Base-by-base conservation (phyloP, 2,329 filamentous ascomycete species). In the Elsinoe necatrix region DNA sequence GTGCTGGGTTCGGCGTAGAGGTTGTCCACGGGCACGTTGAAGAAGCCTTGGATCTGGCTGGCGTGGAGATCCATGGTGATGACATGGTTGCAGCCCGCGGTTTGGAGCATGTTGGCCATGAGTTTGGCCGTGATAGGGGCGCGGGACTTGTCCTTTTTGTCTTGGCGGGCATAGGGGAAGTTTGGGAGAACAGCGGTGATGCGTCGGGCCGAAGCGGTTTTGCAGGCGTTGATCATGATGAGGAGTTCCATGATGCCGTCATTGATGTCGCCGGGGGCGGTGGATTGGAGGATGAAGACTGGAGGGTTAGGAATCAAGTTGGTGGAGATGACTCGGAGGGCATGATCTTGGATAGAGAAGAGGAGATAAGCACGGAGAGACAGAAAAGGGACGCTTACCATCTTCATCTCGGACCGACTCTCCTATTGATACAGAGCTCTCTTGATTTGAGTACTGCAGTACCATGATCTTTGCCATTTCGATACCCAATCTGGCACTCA, bases 31-130 rank as follows among this genome's bases (percentile, higher is more conserved):
- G 83, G 83, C 14, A 86, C 82, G 61, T 95, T 95, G 80, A 96
- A 96, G 77, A 97, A 96, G 41, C 92, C 92, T 73, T 95, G 88
- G 61, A 95, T 95, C 77, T 96, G 91, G 59, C 85, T 90, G 58
- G 90, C 91, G 69, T 96, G 91, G 58, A 96, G 80, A 68, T 96
- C 91, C 89, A 96, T 95, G 16, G 91, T 96, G 64, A 96, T 95
- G 65, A 95, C 86, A 69, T 91, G 87, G 70, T 90, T 90, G 72
- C 89, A 95, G 57, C 92, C 92, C 42, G 91, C 91, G 1, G 90
- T 95, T 71, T 95, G 89, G 57, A 97, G 80, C 91, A 97, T 96
- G 74, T 97, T 96, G 58, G 92, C 92, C 75, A 96, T 95, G 56
- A 97, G 79, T 72, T 93, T 95, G 20, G 92, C 92, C 41, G 88